A percentile compares a stretch with the other conserved stretches of the same genome.
Evolutionary conservation across 768 basidiomycete species (phyloP).

Genomic region (Rhizopogon rudus): DNA sequence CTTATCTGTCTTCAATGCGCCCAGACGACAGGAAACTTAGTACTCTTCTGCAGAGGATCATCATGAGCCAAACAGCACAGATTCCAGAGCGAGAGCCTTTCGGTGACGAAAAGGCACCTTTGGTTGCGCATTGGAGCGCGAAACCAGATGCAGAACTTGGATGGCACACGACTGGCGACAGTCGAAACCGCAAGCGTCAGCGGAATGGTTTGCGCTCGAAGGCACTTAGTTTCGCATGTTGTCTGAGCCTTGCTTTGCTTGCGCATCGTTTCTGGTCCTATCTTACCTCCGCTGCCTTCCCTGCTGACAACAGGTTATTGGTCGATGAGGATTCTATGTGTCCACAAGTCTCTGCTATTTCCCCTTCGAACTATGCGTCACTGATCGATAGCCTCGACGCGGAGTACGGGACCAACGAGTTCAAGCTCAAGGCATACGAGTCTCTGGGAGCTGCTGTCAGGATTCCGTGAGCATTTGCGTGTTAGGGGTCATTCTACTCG

Average conservation of each 20-base stretch:
- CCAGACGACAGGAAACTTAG: slow-evolving; percentile 5
- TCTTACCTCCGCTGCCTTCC: background rate
- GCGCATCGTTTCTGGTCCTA: slow-evolving; percentile 4
- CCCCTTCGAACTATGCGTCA: slow-evolving; percentile 7
- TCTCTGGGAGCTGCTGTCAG: slow-evolving; percentile 31
- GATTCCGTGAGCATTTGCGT: slow-evolving; percentile 20
- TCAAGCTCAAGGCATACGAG: slow-evolving; percentile 25
- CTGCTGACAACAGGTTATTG: background rate
- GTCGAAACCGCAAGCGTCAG: background rate
- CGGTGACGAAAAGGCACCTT: background rate
- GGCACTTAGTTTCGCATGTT: background rate
- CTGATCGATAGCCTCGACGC: slow-evolving; percentile 21
- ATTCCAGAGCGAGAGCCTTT: background rate
- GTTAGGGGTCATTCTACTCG: too few relatives aligned
- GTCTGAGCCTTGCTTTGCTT: slow-evolving; percentile 10
- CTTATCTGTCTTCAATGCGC: slow-evolving; percentile 2
- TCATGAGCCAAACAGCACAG: background rate
- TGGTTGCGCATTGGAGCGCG: background rate
- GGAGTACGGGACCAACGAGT: slow-evolving; percentile 16
- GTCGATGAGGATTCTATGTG: slow-evolving; percentile 13
- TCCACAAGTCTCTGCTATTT: slow-evolving; percentile 20
- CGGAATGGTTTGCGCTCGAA: background rate
- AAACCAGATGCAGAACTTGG: slow-evolving; percentile 11
- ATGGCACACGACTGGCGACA: background rate
- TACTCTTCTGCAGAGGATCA: slow-evolving; percentile 6